Base-by-base conservation (phyloP, 768 basidiomycete genomes). In the Tylopilus vinaceipallidus region DNA sequence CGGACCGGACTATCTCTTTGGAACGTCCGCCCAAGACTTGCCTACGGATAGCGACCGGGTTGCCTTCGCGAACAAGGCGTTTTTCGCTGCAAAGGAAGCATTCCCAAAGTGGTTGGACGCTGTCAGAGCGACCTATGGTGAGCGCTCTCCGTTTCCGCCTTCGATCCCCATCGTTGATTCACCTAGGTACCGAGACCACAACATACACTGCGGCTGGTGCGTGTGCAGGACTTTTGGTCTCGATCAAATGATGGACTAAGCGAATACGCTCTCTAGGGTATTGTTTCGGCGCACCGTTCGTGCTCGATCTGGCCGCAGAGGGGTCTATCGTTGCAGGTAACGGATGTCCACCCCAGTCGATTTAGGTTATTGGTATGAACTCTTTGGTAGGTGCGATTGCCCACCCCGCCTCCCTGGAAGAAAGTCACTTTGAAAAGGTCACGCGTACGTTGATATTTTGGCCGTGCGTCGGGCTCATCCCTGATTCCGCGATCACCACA, bases 1-100 rank as follows among this genome's bases (percentile, higher is more conserved):
- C 7, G 82, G 80, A 2, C 70, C 78, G 7, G 83, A 86, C 55
- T 84, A 82, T 55, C 80, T 84, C 64, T 73, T 80, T 49, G 81
- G 82, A 6, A 72, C 75, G 40, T 60, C 71, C 5, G 52, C 79
- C 3, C 55, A 73, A 27, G 54, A 63, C 3, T 68, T 77, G 50
- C 65, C 71, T 11, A 50, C 60, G 4, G 55, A 26, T 5, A 3
- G 2, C 1, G 72, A 80, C 47, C 63, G 64, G 32, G 2, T 20
- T 0, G 69, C 64, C 1, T 84, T 81, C 80, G 57, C 74, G 13
- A 39, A 45, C 0, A 65, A 56, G 8, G 53, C 60, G 2, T 63
- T 62, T 11, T 57, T 53, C 17, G 63, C 65, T 5, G 75, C 82
- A 1, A 54, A 43, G 6, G 61, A 69, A 23, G 62, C 67, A 2